A percentile compares a stretch with the other conserved stretches of the same genome.
Evolutionary conservation across 345 rosid species (phyloP).

Genomic region (Salix exigua): DNA sequence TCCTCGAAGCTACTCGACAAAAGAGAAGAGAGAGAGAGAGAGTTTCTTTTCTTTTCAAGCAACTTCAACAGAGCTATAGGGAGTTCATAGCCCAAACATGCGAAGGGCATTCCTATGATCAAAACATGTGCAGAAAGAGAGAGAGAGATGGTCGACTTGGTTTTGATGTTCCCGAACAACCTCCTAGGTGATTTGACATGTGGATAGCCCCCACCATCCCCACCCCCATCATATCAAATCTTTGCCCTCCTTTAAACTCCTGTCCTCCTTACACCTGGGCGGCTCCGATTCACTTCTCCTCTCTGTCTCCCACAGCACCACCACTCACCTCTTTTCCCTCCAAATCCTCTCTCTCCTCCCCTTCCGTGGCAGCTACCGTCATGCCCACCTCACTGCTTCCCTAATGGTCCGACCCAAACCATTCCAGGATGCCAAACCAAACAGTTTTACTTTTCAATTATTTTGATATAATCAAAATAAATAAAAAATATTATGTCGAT

Average conservation of each 20-base stretch:
- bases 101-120: background rate
- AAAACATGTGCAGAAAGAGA: too few relatives aligned
- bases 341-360: background rate
- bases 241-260: background rate
- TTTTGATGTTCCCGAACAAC: slow-evolving; percentile 13
- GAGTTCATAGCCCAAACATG: background rate
- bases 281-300: slow-evolving; percentile 18
- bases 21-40: too few relatives aligned
- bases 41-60: too few relatives aligned
- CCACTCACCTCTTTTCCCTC: slow-evolving; percentile 16
- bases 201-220: background rate
- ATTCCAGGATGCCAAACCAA: too few relatives aligned
- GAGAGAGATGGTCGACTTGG: background rate
- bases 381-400: slow-evolving; percentile 4
- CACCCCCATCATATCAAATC: slow-evolving; percentile 24
- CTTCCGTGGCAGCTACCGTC: slow-evolving; percentile 15
- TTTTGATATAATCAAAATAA: too few relatives aligned
- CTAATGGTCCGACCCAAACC: background rate
- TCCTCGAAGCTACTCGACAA: background rate
- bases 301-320: slow-evolving; percentile 19
- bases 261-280: slow-evolving; percentile 14
- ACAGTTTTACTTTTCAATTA: too few relatives aligned
- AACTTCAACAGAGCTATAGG: too few relatives aligned
- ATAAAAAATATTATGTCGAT: too few relatives aligned
- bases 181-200: slow-evolving; percentile 23